A percentile compares a stretch with the other conserved stretches of the same genome.
Evolutionary conservation across 179 eudicot genomes (phyloP).

Genomic region (Nepenthes alata): DNA sequence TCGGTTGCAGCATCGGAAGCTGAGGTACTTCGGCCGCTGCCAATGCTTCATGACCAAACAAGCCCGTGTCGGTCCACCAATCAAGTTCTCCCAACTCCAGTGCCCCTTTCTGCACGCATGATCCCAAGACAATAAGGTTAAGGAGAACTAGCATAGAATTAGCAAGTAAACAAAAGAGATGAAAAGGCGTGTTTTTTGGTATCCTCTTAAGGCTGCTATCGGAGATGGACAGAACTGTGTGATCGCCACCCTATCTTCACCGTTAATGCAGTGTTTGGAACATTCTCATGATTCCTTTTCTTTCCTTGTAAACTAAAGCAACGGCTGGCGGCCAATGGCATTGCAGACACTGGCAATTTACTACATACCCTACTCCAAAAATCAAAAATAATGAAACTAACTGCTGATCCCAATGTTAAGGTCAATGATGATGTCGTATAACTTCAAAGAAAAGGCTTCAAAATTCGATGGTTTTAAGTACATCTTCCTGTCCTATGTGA

Average conservation of each 20-base stretch:
- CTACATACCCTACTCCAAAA: no score
- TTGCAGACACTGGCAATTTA: no score
- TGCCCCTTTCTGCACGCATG: slow-evolving; percentile 24
- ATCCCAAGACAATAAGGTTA: not conserved
- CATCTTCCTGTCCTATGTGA: no score
- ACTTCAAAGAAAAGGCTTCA: not conserved
- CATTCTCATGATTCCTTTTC: not conserved
- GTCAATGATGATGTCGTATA: not conserved
- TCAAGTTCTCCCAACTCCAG: slow-evolving; percentile 66
- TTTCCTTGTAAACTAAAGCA: not conserved
- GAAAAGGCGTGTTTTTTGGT: no score
- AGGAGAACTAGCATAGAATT: no score
- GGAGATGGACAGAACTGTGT: no score
- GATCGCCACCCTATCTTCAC: no score
- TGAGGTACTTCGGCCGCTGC: slow-evolving; percentile 92
- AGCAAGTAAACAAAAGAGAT: not conserved
- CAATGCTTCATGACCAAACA: slow-evolving; percentile 45
- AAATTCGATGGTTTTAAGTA: no score
- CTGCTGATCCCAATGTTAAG: not conserved
- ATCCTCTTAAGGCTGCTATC: no score
- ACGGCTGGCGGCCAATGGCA: no score
- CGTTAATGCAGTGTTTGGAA: not conserved
- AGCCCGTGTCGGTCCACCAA: slow-evolving; percentile 55
- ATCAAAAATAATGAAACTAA: not conserved
- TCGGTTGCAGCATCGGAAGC: slow-evolving; percentile 39